Conservation (phyloP, 1,284 basidiomycete species). For the Lentinus polychrous region DNA sequence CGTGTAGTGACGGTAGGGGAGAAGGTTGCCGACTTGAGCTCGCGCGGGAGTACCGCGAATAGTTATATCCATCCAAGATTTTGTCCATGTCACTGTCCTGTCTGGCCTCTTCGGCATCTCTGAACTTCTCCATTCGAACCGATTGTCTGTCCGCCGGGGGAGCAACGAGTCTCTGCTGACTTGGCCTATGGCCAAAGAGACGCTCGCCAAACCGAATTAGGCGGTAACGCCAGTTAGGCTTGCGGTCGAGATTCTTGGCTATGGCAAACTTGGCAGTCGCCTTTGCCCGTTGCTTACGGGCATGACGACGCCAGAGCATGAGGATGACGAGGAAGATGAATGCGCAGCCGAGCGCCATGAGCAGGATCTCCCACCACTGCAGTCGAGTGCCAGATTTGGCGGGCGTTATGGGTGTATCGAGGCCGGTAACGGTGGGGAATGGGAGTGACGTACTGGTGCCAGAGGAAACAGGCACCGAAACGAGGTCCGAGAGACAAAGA, state of each 20-base stretch:
- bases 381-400: constrained; percentile 31
- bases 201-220: constrained; percentile 49
- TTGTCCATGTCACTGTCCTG: constrained; percentile 44
- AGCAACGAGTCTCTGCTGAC: constrained; percentile 15
- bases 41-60: constrained; percentile 29
- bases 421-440: constrained; percentile 50
- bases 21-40: constrained; percentile 34
- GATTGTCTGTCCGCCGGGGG: constrained; percentile 26
- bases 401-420: constrained; percentile 37
- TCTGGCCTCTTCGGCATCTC: constrained; percentile 42
- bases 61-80: constrained; percentile 45
- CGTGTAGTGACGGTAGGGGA: constrained; percentile 21
- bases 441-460: constrained; percentile 38
- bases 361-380: constrained; percentile 75
- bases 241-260: constrained; percentile 44
- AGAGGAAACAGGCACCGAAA: constrained; percentile 41
- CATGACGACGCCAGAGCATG: constrained; percentile 61
- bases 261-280: constrained; percentile 59
- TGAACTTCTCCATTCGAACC: constrained; percentile 31
- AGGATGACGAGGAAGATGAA: constrained; percentile 66
- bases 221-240: constrained; percentile 44
- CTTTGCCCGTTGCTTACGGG: constrained; percentile 57
- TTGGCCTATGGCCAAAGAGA: constrained; percentile 45
- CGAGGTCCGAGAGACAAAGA: constrained; percentile 69
- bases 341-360: constrained; percentile 74